phyloP scores from a whole-genome alignment of 345 rosid genomes.

The Pistacia integerrima region DNA sequence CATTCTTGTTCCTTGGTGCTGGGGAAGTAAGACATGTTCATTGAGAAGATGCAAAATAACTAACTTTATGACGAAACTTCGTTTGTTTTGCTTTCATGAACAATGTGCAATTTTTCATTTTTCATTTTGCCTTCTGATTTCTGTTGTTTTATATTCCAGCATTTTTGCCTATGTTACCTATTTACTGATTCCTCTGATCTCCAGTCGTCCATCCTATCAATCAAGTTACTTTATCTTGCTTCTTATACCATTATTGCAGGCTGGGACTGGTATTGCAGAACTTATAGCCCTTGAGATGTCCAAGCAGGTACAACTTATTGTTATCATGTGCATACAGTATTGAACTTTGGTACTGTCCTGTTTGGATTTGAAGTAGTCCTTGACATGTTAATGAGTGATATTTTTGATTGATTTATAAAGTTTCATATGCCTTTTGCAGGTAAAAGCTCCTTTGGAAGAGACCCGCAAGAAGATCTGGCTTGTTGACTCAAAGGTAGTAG shows the following conservation, averaged over 20 bases:
- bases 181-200: not conserved
- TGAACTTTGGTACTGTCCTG: not conserved
- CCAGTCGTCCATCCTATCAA: not conserved
- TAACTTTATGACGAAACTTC: not conserved
- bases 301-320: conserved; percentile 58
- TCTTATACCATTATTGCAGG: conserved; percentile 48
- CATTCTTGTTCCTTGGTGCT: conserved; percentile 92
- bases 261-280: conserved; percentile 98
- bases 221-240: not conserved
- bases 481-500: conserved; percentile 91
- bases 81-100: not conserved
- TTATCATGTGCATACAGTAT: not conserved
- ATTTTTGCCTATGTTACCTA: not conserved
- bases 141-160: not conserved
- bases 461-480: conserved; percentile 93
- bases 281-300: conserved; percentile 94
- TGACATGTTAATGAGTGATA: not conserved
- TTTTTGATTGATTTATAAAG: not conserved
- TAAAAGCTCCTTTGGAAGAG: conserved; percentile 71
- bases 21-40: conserved; percentile 67
- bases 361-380: conserved; percentile 1
- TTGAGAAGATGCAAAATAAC: not conserved
- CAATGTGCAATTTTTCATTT: not conserved
- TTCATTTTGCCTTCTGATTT: not conserved
- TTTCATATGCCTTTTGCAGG: conserved; percentile 40